Base-by-base conservation (phyloP, 2,329 filamentous ascomycete genomes). In the Colletotrichum costaricense region DNA sequence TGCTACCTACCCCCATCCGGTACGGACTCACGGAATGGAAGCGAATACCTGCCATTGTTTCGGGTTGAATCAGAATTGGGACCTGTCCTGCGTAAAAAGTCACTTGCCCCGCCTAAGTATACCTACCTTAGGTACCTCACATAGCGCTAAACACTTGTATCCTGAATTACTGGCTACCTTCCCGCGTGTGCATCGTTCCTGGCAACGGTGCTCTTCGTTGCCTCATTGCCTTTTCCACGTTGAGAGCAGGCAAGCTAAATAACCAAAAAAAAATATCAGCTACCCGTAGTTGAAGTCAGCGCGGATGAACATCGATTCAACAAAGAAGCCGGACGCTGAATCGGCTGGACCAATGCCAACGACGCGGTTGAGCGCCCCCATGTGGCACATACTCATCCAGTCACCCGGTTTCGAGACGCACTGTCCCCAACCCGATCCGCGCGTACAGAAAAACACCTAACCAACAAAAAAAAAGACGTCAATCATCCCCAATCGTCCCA, bases 61-160 rank as follows among this genome's bases (percentile, higher is more conserved):
- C 63, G 62, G 46, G 35, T 56, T 67, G 63, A 56, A 67, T 67
- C 63, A 59, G 35, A 55, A 26, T 42, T 16, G 38, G 38, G 14
- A 42, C 38, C 38, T 42, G 38, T 42, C 38, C 38, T 19, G 38
- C 12, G 38, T 16, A 42, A 42, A 38, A 42, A 42, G 16, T 16
- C 38, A 14, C 35, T 42, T 42, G 38, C 38, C 38, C 38, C 38
- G 38, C 38, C 14, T 16, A 35, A 35, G 33, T 35, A 35, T 35
- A 35, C 9, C 4, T 35, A 35, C 33, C 33, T 35, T 5, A 35
- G 33, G 11, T 35, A 35, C 33, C 33, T 35, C 33, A 12, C 33
- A 11, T 35, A 35, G 11, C 33, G 33, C 33, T 0, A 35, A 12
- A 35, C 30, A 12, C 33, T 12, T 35, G 33, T 35, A 35, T 35